phyloP scores from a whole-genome alignment of 768 basidiomycete species.

The Strobilomyces confusus region DNA sequence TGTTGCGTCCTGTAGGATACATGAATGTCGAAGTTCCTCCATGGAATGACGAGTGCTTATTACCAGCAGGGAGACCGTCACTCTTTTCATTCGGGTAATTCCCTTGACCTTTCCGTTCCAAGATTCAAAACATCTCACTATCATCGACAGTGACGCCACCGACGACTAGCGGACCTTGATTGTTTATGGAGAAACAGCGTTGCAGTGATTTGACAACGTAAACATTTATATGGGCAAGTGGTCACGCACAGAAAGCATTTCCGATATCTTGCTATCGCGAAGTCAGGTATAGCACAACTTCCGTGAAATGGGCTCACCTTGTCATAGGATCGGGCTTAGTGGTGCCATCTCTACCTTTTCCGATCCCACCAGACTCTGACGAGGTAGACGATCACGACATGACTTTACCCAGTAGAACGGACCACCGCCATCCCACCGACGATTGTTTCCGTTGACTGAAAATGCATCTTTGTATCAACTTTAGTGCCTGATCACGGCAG shows the following conservation, averaged over 20 bases:
- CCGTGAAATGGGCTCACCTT: conserved; percentile 22
- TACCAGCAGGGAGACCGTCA: conserved; percentile 46
- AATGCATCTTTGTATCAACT: background rate
- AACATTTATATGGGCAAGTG: conserved; percentile 7
- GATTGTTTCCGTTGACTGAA: conserved; percentile 39
- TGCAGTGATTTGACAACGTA: conserved; percentile 39
- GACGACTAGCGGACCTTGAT: conserved; percentile 36
- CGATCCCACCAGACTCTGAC: conserved; percentile 22
- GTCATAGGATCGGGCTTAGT: conserved; percentile 38
- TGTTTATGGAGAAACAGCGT: conserved; percentile 30
- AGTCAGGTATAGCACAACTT: background rate
- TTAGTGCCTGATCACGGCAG: no score
- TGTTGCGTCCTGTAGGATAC: conserved; percentile 37
- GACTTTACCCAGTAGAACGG: conserved; percentile 39
- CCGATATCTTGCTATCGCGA: conserved; percentile 35
- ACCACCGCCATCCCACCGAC: conserved; percentile 41
- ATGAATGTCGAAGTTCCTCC: background rate
- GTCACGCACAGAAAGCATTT: conserved; percentile 33
- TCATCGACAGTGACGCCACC: conserved; percentile 50
- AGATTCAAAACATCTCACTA: conserved; percentile 35
- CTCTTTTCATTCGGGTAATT: conserved; percentile 50
- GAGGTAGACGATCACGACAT: background rate
- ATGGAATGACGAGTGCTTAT: background rate
- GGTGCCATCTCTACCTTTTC: conserved; percentile 7
- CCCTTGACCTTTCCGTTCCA: conserved; percentile 42